Percentiles rank a stretch among this genome's conserved stretches.
phyloP scores from a whole-genome alignment of 2,329 filamentous ascomycete genomes.

The Cladosporium sp. region DNA sequence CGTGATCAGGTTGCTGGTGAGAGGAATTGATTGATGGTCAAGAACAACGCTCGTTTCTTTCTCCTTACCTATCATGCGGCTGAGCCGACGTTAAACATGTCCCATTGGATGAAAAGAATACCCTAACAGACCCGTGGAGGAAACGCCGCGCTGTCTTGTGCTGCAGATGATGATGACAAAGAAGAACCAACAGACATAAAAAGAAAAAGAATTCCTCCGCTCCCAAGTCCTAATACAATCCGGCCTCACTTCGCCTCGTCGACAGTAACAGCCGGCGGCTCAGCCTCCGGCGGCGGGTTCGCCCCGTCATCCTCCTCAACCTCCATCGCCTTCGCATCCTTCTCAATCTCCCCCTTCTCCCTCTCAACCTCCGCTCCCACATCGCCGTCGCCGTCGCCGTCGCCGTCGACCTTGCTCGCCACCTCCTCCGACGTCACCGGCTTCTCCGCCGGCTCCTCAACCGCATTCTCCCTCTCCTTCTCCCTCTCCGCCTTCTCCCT shows the following conservation, averaged over 20 bases:
- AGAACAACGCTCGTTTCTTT: no score
- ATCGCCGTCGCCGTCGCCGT: not conserved
- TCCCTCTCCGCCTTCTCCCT: not conserved
- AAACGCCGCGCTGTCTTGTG: not conserved
- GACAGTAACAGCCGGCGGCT: not conserved
- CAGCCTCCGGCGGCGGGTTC: not conserved
- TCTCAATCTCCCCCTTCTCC: constrained; percentile 5
- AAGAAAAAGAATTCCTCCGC: not conserved
- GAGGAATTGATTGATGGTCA: no score
- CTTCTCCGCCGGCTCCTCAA: constrained; percentile 8
- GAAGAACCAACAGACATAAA: not conserved
- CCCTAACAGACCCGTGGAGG: not conserved
- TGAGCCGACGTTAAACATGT: no score
- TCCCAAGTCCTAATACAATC: not conserved
- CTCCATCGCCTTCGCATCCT: not conserved
- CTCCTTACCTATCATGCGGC: no score
- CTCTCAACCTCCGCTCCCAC: not conserved
- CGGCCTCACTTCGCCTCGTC: not conserved
- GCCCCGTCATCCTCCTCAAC: not conserved
- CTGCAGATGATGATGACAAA: not conserved
- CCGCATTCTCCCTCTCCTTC: not conserved
- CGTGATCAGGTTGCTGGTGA: no score
- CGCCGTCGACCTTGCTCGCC: not conserved
- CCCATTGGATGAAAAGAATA: no score
- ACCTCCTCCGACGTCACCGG: not conserved